Conservation (phyloP, 805 yeast species). For the Alloascoidea hylecoeti region DNA sequence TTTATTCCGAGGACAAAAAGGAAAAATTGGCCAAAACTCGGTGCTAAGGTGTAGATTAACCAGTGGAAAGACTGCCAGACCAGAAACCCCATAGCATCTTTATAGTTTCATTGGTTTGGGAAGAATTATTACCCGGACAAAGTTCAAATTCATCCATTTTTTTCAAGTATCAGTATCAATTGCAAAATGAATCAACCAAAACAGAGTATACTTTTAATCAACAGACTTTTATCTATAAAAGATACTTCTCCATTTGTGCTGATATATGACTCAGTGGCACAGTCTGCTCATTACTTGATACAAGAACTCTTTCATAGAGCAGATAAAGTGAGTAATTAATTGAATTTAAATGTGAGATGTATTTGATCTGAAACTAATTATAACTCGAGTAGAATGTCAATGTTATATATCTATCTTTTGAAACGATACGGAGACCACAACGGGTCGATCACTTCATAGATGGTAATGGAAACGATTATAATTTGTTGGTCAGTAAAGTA, state of each 20-base stretch:
- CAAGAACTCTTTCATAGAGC: slow-evolving; percentile 38
- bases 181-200: slow-evolving; percentile 10
- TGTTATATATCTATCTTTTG: slow-evolving; percentile 51
- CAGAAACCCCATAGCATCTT: no score
- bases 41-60: no score
- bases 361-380: slow-evolving; percentile 2
- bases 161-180: no score
- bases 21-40: no score
- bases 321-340: slow-evolving; percentile 10
- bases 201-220: slow-evolving; percentile 31
- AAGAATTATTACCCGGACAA: no score
- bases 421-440: slow-evolving; percentile 28
- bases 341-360: slow-evolving; percentile 2
- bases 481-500: background rate
- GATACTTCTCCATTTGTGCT: slow-evolving; percentile 68
- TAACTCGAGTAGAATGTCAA: slow-evolving; percentile 12
- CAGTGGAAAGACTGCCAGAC: no score
- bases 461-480: slow-evolving; percentile 4
- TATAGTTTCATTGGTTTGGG: no score
- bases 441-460: slow-evolving; percentile 14
- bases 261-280: slow-evolving; percentile 54
- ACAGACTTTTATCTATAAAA: slow-evolving; percentile 50
- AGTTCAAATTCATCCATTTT: no score
- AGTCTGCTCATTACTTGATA: slow-evolving; percentile 44
- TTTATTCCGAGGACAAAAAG: no score